Evolutionary conservation across 169 alveolate species (phyloP).

Genomic region (Plasmodium chabaudi): DNA sequence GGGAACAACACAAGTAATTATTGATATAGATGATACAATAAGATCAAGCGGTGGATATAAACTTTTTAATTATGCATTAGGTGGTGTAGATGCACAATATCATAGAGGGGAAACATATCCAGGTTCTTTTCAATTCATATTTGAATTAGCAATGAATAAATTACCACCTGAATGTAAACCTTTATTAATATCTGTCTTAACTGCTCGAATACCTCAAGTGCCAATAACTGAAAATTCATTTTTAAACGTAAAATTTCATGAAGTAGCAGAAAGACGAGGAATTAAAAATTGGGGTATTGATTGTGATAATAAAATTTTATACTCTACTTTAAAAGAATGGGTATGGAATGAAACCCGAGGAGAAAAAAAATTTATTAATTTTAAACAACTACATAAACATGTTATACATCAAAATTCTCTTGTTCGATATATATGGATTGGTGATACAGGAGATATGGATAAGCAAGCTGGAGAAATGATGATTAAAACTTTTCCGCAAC

Average conservation of each 20-base stretch:
- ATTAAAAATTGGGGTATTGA: constrained; percentile 89
- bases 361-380: constrained; percentile 86
- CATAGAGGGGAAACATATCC: constrained; percentile 86
- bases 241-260: constrained; percentile 82
- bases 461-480: constrained; percentile 90
- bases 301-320: constrained; percentile 85
- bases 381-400: constrained; percentile 83
- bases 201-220: constrained; percentile 91
- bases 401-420: constrained; percentile 80
- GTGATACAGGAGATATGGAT: constrained; percentile 91
- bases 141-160: constrained; percentile 86
- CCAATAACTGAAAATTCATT: constrained; percentile 88
- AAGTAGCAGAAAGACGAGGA: constrained; percentile 88
- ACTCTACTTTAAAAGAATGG: constrained; percentile 90
- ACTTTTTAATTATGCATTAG: constrained; percentile 86
- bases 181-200: constrained; percentile 86
- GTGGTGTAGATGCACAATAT: constrained; percentile 90
- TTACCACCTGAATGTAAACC: constrained; percentile 83
- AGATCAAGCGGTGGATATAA: constrained; percentile 89
- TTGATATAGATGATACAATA: constrained; percentile 89
- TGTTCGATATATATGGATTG: constrained; percentile 89
- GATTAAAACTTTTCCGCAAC: constrained; percentile 85
- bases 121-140: constrained; percentile 86
- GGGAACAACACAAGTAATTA: constrained; percentile 80
- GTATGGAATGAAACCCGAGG: constrained; percentile 89